Conservation (phyloP, 2,329 filamentous ascomycete species). For the Aspergillus thermomutatus region DNA sequence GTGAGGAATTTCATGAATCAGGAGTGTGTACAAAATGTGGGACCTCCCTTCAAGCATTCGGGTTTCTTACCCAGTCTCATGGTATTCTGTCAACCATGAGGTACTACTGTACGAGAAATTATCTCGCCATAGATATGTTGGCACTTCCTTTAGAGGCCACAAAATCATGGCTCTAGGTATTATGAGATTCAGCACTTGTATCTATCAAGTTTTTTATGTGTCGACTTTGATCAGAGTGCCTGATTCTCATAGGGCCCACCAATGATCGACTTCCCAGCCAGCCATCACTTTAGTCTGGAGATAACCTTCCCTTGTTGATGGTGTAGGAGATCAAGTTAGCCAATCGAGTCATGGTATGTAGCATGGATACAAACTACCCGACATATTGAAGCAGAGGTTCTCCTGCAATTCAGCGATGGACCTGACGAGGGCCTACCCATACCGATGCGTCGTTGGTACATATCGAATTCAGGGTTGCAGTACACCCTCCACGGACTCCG, state of each 20-base stretch:
- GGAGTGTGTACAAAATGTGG: neutral
- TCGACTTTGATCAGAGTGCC: neutral
- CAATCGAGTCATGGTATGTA: neutral
- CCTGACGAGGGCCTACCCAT: neutral
- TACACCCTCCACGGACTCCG: neutral
- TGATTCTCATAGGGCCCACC: slow-evolving; percentile 13
- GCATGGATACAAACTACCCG: neutral
- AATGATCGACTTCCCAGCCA: slow-evolving; percentile 12
- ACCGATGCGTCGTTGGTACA: neutral
- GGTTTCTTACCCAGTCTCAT: neutral
- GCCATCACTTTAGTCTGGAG: slow-evolving; percentile 2
- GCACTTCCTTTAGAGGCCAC: neutral
- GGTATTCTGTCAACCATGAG: neutral
- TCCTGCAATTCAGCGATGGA: neutral
- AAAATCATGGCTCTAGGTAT: neutral
- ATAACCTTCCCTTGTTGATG: neutral
- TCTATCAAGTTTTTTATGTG: neutral
- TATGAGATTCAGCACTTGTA: neutral
- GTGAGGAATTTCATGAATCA: neutral
- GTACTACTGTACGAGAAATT: neutral
- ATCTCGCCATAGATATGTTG: neutral
- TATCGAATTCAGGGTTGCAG: neutral
- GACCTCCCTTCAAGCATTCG: neutral
- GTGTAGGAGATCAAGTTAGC: neutral
- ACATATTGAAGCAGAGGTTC: neutral